Base-by-base conservation (phyloP, 2,329 filamentous ascomycete species). In the Nannizzia gypsea region DNA sequence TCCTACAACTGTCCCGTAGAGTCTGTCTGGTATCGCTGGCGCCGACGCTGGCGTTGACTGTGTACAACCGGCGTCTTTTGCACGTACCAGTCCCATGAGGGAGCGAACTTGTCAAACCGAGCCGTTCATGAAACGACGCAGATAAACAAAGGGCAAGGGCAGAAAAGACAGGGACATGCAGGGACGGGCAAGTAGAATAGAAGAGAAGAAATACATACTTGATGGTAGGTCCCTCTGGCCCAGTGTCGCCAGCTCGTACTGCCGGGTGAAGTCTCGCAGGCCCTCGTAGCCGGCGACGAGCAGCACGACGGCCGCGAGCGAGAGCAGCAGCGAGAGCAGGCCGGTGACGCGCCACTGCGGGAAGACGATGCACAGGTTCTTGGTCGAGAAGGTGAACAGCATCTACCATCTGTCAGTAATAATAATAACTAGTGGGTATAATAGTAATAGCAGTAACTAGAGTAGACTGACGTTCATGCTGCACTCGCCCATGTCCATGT, bases 381-480 rank as follows among this genome's bases (percentile, higher is more conserved):
- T 83, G 2, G 91, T 92, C 73, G 90, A 84, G 92, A 92, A 99
- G 63, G 90, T 97, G 79, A 99, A 99, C 66, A 97, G 84, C 92
- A 96, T 97, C 90, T 96, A 42, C 11, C 11, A 24, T 8, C 22
- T 11, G 38, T 56, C 34, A 56, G 54, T n/a, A 1, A 6, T 24
- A 13, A 31, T 31, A 31, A 5, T 31, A 31, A 31, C 6, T 31
- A 31, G 9, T 31, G 9, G 28, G n/a, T n/a, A n/a, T 8, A 31
- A 36, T 36, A 34, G 31, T 13, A 36, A 2, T 36, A 1, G 31
- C 13, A 36, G 9, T 36, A 36, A 36, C 13, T 13, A 44, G 40
- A 26, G 22, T 13, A 26, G 31, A 68, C 86, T 69, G 77, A 92
- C 91, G 74, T 91, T 96, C 90, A 96, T 96, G 74, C 80, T 91